Conservation (phyloP, 495 filamentous ascomycete species). For the Lepraria neglecta region DNA sequence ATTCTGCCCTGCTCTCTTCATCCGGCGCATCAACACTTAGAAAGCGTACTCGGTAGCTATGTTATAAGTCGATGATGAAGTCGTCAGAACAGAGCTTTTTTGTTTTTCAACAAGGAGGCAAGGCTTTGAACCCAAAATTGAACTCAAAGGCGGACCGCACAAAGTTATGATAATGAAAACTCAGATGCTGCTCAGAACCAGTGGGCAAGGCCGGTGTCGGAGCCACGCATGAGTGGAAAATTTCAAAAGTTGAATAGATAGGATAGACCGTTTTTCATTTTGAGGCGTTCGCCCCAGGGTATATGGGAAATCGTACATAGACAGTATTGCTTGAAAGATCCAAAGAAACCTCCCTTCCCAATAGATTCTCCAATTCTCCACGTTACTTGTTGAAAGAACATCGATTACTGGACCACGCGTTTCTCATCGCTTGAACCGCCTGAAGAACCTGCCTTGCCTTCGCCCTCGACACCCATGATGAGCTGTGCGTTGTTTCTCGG, state of each 20-base stretch:
- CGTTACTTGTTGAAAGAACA: neutral
- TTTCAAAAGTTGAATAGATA: neutral
- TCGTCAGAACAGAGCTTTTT: no score
- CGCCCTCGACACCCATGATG: constrained; percentile 19
- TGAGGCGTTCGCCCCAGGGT: neutral
- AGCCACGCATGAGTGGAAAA: neutral
- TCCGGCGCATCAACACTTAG: no score
- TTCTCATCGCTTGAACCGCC: constrained; percentile 16
- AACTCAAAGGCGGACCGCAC: no score
- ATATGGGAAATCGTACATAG: neutral
- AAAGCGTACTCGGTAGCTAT: no score
- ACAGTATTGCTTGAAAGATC: neutral
- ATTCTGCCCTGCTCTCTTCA: no score
- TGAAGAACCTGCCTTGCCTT: constrained; percentile 5
- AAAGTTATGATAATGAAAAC: no score
- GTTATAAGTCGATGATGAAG: no score
- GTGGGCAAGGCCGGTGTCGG: no score
- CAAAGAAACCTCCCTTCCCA: neutral
- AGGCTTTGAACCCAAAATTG: no score
- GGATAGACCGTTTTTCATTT: neutral
- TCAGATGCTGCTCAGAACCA: no score
- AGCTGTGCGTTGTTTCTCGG: constrained; percentile 42
- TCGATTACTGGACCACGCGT: neutral
- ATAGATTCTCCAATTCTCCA: no score
- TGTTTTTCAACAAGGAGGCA: no score